Base-by-base conservation (phyloP, 768 basidiomycete genomes). In the Lepiota brunneoincarnata region DNA sequence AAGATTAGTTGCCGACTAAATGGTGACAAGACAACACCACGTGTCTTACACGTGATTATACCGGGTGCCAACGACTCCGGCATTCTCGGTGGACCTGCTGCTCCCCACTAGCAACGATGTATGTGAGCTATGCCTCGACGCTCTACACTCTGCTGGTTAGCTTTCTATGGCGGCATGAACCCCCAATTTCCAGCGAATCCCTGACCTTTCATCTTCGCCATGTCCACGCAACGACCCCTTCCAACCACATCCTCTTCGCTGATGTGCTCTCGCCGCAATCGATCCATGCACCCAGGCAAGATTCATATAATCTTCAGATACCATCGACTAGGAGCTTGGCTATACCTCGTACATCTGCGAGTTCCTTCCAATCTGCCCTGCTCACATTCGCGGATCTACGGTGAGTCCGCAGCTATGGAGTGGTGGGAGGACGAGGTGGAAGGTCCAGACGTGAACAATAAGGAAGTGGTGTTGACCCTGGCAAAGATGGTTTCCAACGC, bases 401-500 rank as follows among this genome's bases (percentile, higher is more conserved):
- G 68, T 23, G 66, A 67, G 17, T 75, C 63, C 46, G 69, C 71
- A 14, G 57, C 64, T 2, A 50, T 83, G 23, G 64, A 72, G 9
- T 96, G 94, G 93, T 71, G 83, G 12, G 78, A 82, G 41, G 75
- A 76, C 20, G 80, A 88, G 34, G 76, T 90, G 0, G 62, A 65
- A 4, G 85, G 79, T 1, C 95, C 95, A 1, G 86, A 97, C 62
- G 78, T 89, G 3, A 72, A 74, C 15, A 83, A 85, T 61, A 80
- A 89, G 31, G 79, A 85, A 61, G 88, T 91, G 1, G 68, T 98
- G 6, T 76, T 85, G 11, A 72, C 81, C 23, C 75, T 98, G 14
- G 93, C 91, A 17, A 93, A 89, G 80, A 98, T 98, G 90, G 83
- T 89, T 10, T 82, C 76, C 54, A 93, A 97, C 64, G 86, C 94